Percentiles rank a stretch among this genome's conserved stretches.
These are phyloP conservation scores for Ilex aquifolium DNA, from an alignment of 257 asterid species.

Conservation along the genomic window DNA sequence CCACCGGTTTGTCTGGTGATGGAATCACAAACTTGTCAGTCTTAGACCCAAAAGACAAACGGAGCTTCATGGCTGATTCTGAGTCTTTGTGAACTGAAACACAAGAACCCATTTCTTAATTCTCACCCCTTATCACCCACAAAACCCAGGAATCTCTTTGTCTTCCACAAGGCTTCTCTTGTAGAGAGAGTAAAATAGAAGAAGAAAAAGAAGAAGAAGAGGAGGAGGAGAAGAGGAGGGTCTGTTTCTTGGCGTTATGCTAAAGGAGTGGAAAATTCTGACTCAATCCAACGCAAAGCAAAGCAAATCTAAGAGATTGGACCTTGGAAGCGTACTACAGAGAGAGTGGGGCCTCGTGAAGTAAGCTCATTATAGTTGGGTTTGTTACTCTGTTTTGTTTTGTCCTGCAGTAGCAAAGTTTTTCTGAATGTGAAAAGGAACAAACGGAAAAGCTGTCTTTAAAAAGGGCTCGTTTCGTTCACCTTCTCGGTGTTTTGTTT, in stretches of 20 bases:
- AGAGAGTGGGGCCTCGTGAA: no score
- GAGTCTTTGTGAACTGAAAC: conserved; percentile 30
- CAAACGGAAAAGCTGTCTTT: no score
- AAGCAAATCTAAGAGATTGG: no score
- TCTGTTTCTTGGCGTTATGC: not conserved
- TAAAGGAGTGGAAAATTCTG: no score
- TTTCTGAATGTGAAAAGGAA: no score
- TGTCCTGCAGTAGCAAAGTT: no score
- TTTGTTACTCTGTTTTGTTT: no score
- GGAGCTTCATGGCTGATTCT: conserved; percentile 37
- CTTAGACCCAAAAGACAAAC: conserved; percentile 35
- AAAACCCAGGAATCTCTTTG: not conserved
- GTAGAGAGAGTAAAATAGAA: conserved; percentile 1
- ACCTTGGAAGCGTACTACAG: no score
- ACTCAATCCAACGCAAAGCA: not conserved
- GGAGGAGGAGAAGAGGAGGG: not conserved
- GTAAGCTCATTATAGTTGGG: no score
- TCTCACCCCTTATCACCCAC: not conserved
- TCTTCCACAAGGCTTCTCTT: not conserved
- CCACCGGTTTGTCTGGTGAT: conserved; percentile 44
- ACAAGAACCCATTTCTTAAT: conserved; percentile 34
- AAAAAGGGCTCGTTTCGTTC: no score
- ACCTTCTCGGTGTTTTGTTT: no score
- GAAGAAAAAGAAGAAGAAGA: not conserved
- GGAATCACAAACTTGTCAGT: conserved; percentile 40